Conservation (phyloP, 257 asterid species). For the Cynanchum wilfordii region DNA sequence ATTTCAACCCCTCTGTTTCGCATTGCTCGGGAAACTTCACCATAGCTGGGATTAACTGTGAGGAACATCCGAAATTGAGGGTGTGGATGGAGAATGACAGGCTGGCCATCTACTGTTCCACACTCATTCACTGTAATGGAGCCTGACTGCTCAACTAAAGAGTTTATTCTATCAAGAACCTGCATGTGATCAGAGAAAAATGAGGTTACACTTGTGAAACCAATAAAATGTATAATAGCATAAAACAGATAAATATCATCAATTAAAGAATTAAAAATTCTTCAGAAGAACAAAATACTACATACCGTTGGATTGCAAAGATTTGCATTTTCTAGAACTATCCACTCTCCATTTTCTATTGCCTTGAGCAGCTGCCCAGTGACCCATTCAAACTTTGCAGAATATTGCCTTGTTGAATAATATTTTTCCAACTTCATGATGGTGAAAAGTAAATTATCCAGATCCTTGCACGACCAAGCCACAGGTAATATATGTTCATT, state of each 20-base stretch:
- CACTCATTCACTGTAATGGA: slow-evolving; percentile 91
- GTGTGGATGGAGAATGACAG: slow-evolving; percentile 85
- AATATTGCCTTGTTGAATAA: slow-evolving; percentile 31
- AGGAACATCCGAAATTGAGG: slow-evolving; percentile 89
- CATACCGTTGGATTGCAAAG: slow-evolving; percentile 98
- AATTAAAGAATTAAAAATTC: slow-evolving; percentile 4
- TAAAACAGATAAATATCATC: background rate
- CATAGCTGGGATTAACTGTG: slow-evolving; percentile 81
- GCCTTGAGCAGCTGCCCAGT: slow-evolving; percentile 87
- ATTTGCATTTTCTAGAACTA: slow-evolving; percentile 91
- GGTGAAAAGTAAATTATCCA: slow-evolving; percentile 42
- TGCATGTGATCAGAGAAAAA: slow-evolving; percentile 24
- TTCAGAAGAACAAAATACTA: slow-evolving; percentile 16
- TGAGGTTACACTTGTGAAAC: background rate
- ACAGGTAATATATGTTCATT: slow-evolving; percentile 32
- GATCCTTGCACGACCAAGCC: slow-evolving; percentile 64
- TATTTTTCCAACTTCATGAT: slow-evolving; percentile 48
- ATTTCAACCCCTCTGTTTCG: slow-evolving; percentile 94
- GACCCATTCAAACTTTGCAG: slow-evolving; percentile 93
- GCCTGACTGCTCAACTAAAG: slow-evolving; percentile 97
- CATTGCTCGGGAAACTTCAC: slow-evolving; percentile 99
- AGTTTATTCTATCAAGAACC: slow-evolving; percentile 98
- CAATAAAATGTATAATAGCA: background rate
- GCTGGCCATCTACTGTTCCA: slow-evolving; percentile 81
- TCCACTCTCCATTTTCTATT: slow-evolving; percentile 97